Conservation (phyloP, 164 flowering plant genomes). For the Vitis cinerea region DNA sequence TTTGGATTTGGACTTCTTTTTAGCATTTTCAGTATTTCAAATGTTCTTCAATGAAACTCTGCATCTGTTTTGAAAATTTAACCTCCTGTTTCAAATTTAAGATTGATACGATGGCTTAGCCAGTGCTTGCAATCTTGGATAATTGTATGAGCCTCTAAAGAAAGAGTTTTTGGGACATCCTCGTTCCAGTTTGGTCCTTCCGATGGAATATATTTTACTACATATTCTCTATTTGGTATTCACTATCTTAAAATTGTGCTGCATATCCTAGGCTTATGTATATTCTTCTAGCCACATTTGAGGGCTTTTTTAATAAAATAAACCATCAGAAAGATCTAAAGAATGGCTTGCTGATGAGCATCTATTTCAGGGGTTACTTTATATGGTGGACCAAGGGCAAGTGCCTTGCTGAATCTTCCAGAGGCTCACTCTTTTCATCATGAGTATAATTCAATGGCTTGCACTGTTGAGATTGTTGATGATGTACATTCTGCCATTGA, state of each 20-base stretch:
- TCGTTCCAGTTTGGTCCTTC: neutral
- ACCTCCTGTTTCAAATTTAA: too few species aligned
- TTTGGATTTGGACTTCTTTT: too few species aligned
- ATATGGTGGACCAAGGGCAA: constrained; percentile 85
- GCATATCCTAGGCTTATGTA: neutral
- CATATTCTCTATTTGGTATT: neutral
- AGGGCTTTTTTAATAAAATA: neutral
- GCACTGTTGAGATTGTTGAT: constrained; percentile 91
- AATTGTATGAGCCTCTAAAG: neutral
- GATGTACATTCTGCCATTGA: constrained; percentile 84
- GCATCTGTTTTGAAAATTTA: too few species aligned
- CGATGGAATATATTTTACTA: neutral
- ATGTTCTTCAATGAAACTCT: too few species aligned
- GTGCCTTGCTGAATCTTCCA: constrained; percentile 53
- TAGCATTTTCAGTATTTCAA: too few species aligned
- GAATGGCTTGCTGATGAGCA: neutral
- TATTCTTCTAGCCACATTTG: neutral
- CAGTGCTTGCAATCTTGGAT: neutral
- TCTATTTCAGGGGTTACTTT: constrained; percentile 64
- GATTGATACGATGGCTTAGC: too few species aligned
- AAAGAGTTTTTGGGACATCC: neutral
- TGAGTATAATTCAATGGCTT: constrained; percentile 83
- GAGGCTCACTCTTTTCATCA: constrained; percentile 71
- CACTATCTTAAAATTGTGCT: neutral
- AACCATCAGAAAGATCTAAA: neutral